Evolutionary conservation across 1,139 yeast species (phyloP), one percentile per base, ranked within the genome.

Genomic region (Lizanozyma gosingica): DNA sequence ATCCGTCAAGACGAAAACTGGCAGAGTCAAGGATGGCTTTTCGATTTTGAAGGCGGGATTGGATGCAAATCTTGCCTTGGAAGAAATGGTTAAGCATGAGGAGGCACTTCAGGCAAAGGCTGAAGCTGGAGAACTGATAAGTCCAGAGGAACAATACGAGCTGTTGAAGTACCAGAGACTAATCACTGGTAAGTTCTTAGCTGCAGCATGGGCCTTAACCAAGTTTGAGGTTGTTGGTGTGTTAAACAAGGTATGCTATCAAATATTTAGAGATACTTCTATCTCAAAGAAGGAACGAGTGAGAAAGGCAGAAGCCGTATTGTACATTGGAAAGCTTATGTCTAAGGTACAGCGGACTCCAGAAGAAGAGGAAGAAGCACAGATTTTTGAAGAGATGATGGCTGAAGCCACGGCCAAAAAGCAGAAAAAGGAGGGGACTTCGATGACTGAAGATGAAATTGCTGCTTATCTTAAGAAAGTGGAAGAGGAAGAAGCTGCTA

Each of bases 161-260:
- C 29, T 22, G 29, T 22, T 22, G 11, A 22, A 11, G 11, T 22
- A 22, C 11, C 29, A 22, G 11, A 67, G 82, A 41, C 62, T 73
- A 33, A 73, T 82, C 59, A 80, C 83, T 2, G 92, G 94, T 18
- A 83, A 83, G 56, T 70, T 83, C 40, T 67, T 83, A 42, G 83
- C 83, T 15, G 80, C 86, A 8, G 87, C 85, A 17, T 83, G 94
- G 94, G 84, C 83, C 1, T 71, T 84, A 35, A 78, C 87, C 14
- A 82, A 80, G 51, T 83, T 76, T 53, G 94, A 83, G 59, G 78
- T 83, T 37, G 79, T 81, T 37, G 76, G 80, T 18, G 75, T 82
- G 4, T 62, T 83, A 48, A 76, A 78, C 49, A 80, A 76, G 47
- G 90, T 83, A 9, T 79, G 86, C 53, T 74, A 76, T 43, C 66